A percentile compares a stretch with the other conserved stretches of the same genome.
phyloP scores from a whole-genome alignment of 345 rosid genomes.

The Psidium guajava region DNA sequence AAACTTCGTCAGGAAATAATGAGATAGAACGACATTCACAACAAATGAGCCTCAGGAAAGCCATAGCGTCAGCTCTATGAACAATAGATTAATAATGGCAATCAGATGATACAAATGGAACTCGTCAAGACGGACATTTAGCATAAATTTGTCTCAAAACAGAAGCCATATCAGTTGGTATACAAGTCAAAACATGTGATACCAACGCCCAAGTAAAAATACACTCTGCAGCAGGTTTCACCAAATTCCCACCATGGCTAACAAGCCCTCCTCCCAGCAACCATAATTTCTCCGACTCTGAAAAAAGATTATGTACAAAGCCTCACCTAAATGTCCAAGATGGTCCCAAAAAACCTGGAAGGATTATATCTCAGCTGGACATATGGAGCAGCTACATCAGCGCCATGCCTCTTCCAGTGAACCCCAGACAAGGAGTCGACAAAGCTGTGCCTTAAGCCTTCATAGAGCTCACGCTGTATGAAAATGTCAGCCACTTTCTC shows the following conservation, averaged over 20 bases:
- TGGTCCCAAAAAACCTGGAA: slow-evolving; percentile 7
- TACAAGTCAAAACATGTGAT: background rate
- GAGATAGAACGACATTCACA: background rate
- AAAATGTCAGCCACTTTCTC: slow-evolving; percentile 39
- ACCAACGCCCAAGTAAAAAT: background rate
- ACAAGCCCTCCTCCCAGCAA: slow-evolving; percentile 1
- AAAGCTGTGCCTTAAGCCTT: background rate
- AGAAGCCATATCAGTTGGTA: background rate
- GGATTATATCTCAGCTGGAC: background rate
- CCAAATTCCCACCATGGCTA: background rate
- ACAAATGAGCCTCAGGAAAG: background rate
- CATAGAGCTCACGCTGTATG: background rate
- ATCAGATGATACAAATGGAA: background rate
- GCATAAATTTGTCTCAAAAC: background rate
- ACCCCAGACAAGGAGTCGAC: background rate
- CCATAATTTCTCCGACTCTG: background rate
- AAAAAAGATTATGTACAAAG: slow-evolving; percentile 24
- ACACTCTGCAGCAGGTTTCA: background rate
- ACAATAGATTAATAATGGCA: background rate
- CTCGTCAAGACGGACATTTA: background rate
- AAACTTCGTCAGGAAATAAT: background rate
- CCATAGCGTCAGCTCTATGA: background rate
- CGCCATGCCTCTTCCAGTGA: slow-evolving; percentile 4
- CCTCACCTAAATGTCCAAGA: slow-evolving; percentile 18
- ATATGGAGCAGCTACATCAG: slow-evolving; percentile 2